Base-by-base conservation (phyloP, 768 basidiomycete genomes). In the Candolleomyces aberdarensis region DNA sequence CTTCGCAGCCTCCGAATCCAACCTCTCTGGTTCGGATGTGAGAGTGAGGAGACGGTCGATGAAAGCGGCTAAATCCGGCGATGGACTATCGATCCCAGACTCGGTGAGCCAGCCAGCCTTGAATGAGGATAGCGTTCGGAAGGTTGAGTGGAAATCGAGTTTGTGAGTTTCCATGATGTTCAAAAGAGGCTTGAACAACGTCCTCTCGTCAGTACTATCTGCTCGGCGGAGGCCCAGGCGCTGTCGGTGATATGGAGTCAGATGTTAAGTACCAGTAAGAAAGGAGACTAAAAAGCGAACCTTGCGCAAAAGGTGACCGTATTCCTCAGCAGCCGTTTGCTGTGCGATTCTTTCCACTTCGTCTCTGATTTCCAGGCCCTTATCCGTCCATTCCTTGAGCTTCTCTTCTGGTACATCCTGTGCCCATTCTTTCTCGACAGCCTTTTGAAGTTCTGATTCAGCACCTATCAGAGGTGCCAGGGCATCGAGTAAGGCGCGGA, bases 81-180 rank as follows among this genome's bases (percentile, higher is more conserved):
- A 39, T 5, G 31, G 8, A 60, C 43, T 3, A 48, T 51, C 31
- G 51, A 13, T n/a, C 51, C 49, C 43, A 52, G 49, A 0, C 55
- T 52, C n/a, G 60, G 41, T 1, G 41, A 32, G 13, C 60, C 61
- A 26, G 51, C 15, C 32, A 10, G 87, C 82, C 15, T 76, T 77
- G 82, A 96, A 95, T 46, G 72, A 74, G 2, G 80, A 77, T 9
- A 99, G 77, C 3, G 72, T 77, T 26, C 96, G 85, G 81, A 98
- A 93, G 3, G 94, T 89, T 14, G 83, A 80, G 68, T 94, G 87
- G 75, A 94, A 96, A 74, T 98, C 97, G n/a, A 98, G 79, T 54
- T 79, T 77, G 63, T 94, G 84, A 1, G 72, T 70, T 59, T 88
- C 83, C 76, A 98, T 83, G 39, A 96, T 72, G 44, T 84, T 78